Conservation (phyloP, 2,329 filamentous ascomycete genomes). For the Metarhizium album region DNA sequence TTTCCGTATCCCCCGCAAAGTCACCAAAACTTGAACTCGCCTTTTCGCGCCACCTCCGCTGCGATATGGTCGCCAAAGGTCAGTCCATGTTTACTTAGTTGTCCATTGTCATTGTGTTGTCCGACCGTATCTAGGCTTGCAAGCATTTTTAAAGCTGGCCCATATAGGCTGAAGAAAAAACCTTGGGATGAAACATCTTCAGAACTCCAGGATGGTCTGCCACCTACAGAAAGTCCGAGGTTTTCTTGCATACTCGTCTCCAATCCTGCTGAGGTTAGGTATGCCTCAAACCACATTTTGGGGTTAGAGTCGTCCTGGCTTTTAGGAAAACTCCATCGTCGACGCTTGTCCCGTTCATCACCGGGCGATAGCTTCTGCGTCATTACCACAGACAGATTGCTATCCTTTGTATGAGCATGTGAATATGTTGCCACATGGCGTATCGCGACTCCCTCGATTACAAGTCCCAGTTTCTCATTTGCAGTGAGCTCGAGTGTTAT, state of each 20-base stretch:
- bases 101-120: conserved; percentile 15
- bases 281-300: conserved; percentile 18
- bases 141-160: conserved; percentile 19
- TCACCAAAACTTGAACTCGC: conserved; percentile 7
- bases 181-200: conserved; percentile 13
- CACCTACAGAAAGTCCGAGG: conserved; percentile 15
- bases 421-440: conserved; percentile 15
- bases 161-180: conserved; percentile 16
- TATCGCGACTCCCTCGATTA: conserved; percentile 11
- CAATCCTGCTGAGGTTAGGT: conserved; percentile 14
- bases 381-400: conserved; percentile 15
- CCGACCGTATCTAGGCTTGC: conserved; percentile 22
- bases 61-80: not conserved
- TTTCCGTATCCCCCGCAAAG: not conserved
- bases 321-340: conserved; percentile 3
- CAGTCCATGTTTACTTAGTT: not conserved
- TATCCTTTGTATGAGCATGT: conserved; percentile 3
- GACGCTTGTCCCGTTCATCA: not conserved
- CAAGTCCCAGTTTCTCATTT: conserved; percentile 3
- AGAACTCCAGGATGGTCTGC: conserved; percentile 15
- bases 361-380: conserved; percentile 9
- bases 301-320: not conserved
- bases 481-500: conserved; percentile 10
- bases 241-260: conserved; percentile 16
- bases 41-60: not conserved